A percentile compares a stretch with the other conserved stretches of the same genome.
phyloP scores from a whole-genome alignment of 2,329 filamentous ascomycete genomes.

The Ophiocordyceps unilateralis region DNA sequence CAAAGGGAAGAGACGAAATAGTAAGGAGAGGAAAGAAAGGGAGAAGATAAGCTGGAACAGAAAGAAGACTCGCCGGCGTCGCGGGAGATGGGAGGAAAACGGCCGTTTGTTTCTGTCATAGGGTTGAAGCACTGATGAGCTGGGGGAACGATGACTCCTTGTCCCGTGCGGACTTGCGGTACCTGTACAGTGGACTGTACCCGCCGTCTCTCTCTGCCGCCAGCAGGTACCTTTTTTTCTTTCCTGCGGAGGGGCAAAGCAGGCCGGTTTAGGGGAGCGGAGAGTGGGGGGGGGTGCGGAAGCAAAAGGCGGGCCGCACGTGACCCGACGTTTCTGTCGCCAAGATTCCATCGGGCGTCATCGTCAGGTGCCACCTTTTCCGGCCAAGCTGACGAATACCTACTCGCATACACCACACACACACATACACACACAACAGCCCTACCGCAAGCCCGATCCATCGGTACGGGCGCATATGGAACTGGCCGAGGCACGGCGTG shows the following conservation, averaged over 20 bases:
- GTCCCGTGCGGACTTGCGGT: neutral
- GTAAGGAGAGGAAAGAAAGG: neutral
- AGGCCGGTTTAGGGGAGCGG: neutral
- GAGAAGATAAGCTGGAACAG: neutral
- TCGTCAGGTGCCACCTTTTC: neutral
- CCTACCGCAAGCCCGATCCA: too few species aligned
- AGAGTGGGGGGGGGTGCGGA: neutral
- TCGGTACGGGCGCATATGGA: too few species aligned
- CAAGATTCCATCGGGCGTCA: neutral
- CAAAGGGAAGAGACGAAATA: neutral
- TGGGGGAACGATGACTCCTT: neutral
- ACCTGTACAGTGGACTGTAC: neutral
- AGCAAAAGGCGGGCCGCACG: neutral
- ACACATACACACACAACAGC: too few species aligned
- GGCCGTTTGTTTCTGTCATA: neutral
- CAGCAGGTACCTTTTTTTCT: too few species aligned
- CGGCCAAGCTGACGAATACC: too few species aligned
- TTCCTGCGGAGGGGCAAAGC: neutral
- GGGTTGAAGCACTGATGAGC: neutral
- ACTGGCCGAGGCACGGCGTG: too few species aligned
- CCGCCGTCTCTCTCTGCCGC: neutral
- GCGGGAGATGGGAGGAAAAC: neutral
- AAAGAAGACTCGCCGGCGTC: neutral
- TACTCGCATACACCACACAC: too few species aligned
- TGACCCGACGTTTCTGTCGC: neutral